Conservation (phyloP, 1,284 basidiomycete species). For the Ceratobasidium theobromae region DNA sequence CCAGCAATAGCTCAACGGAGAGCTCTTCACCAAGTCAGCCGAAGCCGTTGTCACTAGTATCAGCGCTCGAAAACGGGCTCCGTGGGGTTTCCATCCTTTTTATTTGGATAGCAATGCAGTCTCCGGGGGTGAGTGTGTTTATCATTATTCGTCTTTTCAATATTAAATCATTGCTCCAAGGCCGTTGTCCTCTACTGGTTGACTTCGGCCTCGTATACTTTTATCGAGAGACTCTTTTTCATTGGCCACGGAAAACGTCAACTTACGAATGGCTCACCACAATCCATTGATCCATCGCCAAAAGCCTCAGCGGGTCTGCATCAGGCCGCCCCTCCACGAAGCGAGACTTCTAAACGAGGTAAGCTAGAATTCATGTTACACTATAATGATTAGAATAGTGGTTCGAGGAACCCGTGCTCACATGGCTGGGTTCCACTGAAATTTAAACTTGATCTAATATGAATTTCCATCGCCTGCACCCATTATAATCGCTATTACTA, state of each 20-base stretch:
- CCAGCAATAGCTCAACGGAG: constrained; percentile 58
- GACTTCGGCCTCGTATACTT: constrained; percentile 75
- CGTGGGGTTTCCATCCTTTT: constrained; percentile 66
- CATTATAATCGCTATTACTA: background rate
- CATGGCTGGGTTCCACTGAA: constrained; percentile 28
- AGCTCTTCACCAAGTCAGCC: constrained; percentile 42
- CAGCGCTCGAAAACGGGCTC: constrained; percentile 50
- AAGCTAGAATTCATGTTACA: too few species aligned
- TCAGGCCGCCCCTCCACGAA: too few species aligned
- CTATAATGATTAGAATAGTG: constrained; percentile 31
- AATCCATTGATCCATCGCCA: too few species aligned
- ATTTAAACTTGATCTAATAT: constrained; percentile 36
- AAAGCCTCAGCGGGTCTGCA: too few species aligned
- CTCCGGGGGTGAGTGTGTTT: constrained; percentile 66
- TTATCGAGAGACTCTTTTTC: constrained; percentile 76
- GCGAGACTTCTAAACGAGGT: too few species aligned
- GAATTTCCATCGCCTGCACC: background rate
- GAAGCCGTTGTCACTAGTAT: constrained; percentile 47
- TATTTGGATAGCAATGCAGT: constrained; percentile 73
- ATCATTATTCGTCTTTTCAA: constrained; percentile 3
- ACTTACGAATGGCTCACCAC: background rate
- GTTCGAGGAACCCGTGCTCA: constrained; percentile 23
- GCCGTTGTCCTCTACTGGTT: constrained; percentile 82
- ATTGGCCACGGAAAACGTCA: constrained; percentile 9
- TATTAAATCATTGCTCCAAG: constrained; percentile 46